Evolutionary conservation across 2,329 filamentous ascomycete species (phyloP).

Genomic region (Orbilia oligospora): DNA sequence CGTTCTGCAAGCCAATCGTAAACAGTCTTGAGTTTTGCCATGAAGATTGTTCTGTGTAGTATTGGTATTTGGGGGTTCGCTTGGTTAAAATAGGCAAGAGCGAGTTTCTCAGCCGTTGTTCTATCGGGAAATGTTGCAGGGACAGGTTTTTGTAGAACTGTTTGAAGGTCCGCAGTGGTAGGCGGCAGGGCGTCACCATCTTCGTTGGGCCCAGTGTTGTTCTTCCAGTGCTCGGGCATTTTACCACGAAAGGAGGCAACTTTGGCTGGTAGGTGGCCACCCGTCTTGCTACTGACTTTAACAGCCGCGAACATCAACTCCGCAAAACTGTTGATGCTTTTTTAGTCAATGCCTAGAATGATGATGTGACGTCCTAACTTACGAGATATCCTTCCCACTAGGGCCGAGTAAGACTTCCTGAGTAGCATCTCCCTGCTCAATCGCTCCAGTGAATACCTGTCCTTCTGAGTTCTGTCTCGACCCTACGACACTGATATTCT

Average conservation of each 20-base stretch:
- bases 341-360: conserved; percentile 20
- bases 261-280: conserved; percentile 50
- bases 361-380: conserved; percentile 58
- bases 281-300: conserved; percentile 62
- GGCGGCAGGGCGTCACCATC: conserved; percentile 50
- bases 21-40: conserved; percentile 84
- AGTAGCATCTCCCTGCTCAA: not conserved
- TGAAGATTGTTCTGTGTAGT: conserved; percentile 88
- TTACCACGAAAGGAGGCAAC: conserved; percentile 59
- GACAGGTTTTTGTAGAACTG: conserved; percentile 54
- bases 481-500: conserved; percentile 54
- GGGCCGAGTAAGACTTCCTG: conserved; percentile 51
- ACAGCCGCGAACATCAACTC: conserved; percentile 64
- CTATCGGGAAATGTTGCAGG: conserved; percentile 82
- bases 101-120: conserved; percentile 79
- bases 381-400: conserved; percentile 62
- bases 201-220: conserved; percentile 38
- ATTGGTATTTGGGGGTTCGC: conserved; percentile 97
- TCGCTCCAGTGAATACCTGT: not conserved
- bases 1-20: conserved; percentile 70
- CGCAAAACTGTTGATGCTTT: conserved; percentile 61
- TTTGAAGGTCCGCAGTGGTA: conserved; percentile 60
- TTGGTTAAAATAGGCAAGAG: conserved; percentile 91
- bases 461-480: conserved; percentile 29
- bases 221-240: conserved; percentile 55